These are phyloP conservation scores for Trichoderma sp. DNA, from an alignment of 2,329 filamentous ascomycete species.

Conservation along the genomic window DNA sequence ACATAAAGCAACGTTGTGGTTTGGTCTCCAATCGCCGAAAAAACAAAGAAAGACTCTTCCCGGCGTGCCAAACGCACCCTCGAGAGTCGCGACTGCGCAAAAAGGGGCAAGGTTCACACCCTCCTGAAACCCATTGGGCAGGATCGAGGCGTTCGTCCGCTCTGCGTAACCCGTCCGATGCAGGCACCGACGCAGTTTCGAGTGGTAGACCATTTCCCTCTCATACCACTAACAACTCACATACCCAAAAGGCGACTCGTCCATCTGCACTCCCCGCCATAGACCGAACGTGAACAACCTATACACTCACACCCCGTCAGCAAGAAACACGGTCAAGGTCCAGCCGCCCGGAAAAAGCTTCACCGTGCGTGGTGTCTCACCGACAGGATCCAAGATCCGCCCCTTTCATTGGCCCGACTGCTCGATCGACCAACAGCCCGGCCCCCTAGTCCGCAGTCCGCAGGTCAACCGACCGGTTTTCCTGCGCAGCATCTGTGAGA, in stretches of 20 bases:
- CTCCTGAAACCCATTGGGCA: neutral
- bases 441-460: constrained; percentile 20
- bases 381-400: constrained; percentile 24
- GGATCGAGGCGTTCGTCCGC: constrained; percentile 2
- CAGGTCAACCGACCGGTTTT: constrained; percentile 23
- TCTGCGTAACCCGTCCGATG: constrained; percentile 15
- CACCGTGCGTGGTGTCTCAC: constrained; percentile 3
- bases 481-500: constrained; percentile 24
- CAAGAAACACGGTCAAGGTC: neutral
- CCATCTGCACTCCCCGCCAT: neutral
- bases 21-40: too few species aligned
- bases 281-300: neutral
- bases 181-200: constrained; percentile 22
- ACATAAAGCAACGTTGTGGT: too few species aligned
- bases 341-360: neutral
- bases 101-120: neutral
- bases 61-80: too few species aligned
- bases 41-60: too few species aligned
- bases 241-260: constrained; percentile 4
- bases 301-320: neutral
- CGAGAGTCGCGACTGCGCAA: too few species aligned
- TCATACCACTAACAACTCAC: neutral
- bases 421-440: constrained; percentile 24
- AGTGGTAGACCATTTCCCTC: neutral
- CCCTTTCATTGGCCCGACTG: constrained; percentile 20